A percentile compares a stretch with the other conserved stretches of the same genome.
Evolutionary conservation across 768 basidiomycete genomes (phyloP).

Genomic region (Tulasnella sp.): DNA sequence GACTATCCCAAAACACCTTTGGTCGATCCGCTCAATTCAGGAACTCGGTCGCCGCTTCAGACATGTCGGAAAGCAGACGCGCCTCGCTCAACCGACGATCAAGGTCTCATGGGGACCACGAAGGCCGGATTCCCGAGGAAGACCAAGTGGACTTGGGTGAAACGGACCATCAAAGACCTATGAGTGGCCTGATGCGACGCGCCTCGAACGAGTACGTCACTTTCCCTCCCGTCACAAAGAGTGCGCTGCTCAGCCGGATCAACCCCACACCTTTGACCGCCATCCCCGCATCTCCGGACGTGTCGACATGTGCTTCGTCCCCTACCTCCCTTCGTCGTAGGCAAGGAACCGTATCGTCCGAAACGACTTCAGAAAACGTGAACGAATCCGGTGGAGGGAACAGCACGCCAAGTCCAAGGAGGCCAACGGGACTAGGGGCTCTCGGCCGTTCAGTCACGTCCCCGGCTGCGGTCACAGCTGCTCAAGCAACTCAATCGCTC

Average conservation of each 20-base stretch:
- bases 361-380: background rate
- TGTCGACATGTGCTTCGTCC: background rate
- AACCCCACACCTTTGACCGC: conserved; percentile 1
- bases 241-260: background rate
- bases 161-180: background rate
- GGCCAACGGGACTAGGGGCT: background rate
- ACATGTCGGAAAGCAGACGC: background rate
- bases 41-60: background rate
- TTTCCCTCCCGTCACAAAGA: conserved; percentile 10
- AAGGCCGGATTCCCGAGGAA: conserved; percentile 10
- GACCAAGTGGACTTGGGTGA: background rate
- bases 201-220: conserved; percentile 2
- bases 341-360: background rate
- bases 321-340: background rate
- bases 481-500: background rate
- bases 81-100: conserved; percentile 1
- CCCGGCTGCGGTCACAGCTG: background rate
- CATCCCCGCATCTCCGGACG: conserved; percentile 10
- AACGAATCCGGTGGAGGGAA: background rate
- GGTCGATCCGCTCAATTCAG: background rate
- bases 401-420: background rate
- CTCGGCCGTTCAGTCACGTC: background rate
- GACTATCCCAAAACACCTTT: conserved; percentile 13
- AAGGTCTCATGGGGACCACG: conserved; percentile 1
- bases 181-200: background rate